A percentile compares a stretch with the other conserved stretches of the same genome.
phyloP scores from a whole-genome alignment of 306 rosid species.

The Erythrophleum fordii region DNA sequence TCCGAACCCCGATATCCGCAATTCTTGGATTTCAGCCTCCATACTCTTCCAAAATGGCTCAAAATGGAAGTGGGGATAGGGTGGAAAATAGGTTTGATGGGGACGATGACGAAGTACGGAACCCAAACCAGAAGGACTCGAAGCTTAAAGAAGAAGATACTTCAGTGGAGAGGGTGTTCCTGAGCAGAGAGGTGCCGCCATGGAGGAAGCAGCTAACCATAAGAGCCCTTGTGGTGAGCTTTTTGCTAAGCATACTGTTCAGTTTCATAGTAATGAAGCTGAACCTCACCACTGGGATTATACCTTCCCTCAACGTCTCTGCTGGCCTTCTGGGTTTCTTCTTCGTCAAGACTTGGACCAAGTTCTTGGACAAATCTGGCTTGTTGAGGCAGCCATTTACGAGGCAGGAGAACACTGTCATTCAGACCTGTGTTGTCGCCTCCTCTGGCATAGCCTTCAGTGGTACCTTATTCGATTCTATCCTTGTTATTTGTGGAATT shows the following conservation, averaged over 20 bases:
- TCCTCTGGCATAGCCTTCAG: slow-evolving; percentile 27
- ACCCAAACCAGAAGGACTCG: background rate
- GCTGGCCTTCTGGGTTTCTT: slow-evolving; percentile 41
- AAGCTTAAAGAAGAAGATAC: background rate
- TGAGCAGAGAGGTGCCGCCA: slow-evolving; percentile 32
- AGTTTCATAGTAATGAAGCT: slow-evolving; percentile 37
- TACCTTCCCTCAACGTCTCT: slow-evolving; percentile 41
- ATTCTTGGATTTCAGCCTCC: background rate
- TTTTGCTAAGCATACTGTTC: slow-evolving; percentile 31
- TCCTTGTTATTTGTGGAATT: background rate
- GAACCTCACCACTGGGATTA: slow-evolving; percentile 36
- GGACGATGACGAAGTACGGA: slow-evolving; percentile 8
- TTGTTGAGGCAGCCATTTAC: slow-evolving; percentile 31
- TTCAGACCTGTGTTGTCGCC: slow-evolving; percentile 32
- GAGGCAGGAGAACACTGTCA: slow-evolving; percentile 31
- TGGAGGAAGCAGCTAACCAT: slow-evolving; percentile 33
- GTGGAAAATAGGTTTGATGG: background rate
- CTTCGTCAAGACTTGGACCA: slow-evolving; percentile 39
- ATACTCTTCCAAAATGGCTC: slow-evolving; percentile 4
- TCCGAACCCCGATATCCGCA: background rate
- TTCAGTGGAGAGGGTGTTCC: slow-evolving; percentile 22
- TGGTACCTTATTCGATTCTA: slow-evolving; percentile 1
- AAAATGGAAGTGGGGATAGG: slow-evolving; percentile 6
- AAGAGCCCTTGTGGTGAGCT: slow-evolving; percentile 40
- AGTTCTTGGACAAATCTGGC: slow-evolving; percentile 22